Percentiles rank a stretch among this genome's conserved stretches.
phyloP scores from a whole-genome alignment of 257 asterid genomes.

The Nicotiana sylvestris region DNA sequence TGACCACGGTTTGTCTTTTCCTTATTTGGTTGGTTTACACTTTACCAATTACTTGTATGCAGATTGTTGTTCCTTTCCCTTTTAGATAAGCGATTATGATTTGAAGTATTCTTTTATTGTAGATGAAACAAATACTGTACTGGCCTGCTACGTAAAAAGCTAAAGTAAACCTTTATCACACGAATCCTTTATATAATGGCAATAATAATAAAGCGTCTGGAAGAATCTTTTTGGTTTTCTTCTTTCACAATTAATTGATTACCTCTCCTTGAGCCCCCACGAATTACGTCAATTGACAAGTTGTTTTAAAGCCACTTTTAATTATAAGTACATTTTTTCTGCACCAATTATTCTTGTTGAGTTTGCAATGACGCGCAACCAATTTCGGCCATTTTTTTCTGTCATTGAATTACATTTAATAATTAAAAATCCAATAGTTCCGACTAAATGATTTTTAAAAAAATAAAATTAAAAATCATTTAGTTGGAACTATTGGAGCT shows the following conservation, averaged over 20 bases:
- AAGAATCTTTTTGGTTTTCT: neutral
- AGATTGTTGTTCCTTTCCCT: constrained; percentile 1
- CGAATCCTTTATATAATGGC: constrained; percentile 8
- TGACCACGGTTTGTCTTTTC: neutral
- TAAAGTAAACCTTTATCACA: neutral
- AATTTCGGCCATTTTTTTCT: neutral
- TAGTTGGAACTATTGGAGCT: neutral
- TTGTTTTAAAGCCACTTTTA: neutral
- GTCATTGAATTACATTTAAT: neutral
- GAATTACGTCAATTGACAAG: neutral
- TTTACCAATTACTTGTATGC: neutral
- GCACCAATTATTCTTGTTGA: neutral
- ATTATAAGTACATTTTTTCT: neutral
- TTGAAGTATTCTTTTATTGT: neutral
- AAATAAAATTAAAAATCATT: too few relatives aligned
- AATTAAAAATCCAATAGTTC: too few relatives aligned
- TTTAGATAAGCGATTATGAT: neutral
- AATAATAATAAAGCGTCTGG: neutral
- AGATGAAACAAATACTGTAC: neutral
- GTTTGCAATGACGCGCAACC: neutral
- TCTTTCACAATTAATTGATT: neutral
- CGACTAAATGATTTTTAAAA: too few relatives aligned
- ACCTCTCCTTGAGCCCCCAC: neutral
- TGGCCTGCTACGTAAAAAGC: constrained; percentile 4
- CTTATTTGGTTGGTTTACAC: constrained; percentile 1